These are phyloP conservation scores for Fusarium sp. DNA, from an alignment of 2,329 filamentous ascomycete genomes.

Conservation along the genomic window DNA sequence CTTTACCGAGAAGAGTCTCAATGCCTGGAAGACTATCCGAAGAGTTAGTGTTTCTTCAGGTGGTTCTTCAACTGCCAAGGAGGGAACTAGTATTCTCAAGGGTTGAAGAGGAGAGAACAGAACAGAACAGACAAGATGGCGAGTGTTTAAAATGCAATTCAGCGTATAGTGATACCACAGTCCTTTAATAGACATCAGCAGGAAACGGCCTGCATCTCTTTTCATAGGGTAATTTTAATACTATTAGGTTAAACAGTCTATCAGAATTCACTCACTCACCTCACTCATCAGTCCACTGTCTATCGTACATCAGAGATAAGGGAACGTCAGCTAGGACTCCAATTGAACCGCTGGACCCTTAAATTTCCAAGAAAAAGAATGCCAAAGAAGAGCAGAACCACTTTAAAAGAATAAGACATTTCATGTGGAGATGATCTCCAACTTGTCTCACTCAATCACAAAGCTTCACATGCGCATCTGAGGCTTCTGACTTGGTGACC, in stretches of 20 bases:
- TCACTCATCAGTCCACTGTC: neutral
- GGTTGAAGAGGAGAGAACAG: neutral
- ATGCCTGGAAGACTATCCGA: conserved; percentile 39
- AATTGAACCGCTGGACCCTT: conserved; percentile 4
- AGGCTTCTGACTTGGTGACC: conserved; percentile 17
- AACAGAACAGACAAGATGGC: neutral
- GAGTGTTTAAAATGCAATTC: conserved; percentile 10
- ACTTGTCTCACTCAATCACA: conserved; percentile 28
- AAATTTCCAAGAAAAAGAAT: conserved; percentile 11
- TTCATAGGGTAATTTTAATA: conserved; percentile 38
- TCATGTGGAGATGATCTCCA: conserved; percentile 34
- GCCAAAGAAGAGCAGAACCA: conserved; percentile 24
- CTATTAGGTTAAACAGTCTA: neutral
- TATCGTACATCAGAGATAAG: neutral
- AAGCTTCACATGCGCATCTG: neutral
- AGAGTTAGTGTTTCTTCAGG: conserved; percentile 40
- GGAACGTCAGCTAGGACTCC: neutral
- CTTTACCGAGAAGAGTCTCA: conserved; percentile 33
- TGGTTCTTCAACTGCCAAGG: conserved; percentile 17
- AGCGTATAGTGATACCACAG: conserved; percentile 28
- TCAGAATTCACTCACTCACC: neutral
- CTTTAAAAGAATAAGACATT: conserved; percentile 21
- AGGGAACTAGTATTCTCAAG: conserved; percentile 16
- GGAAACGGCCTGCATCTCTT: conserved; percentile 35
- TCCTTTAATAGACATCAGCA: conserved; percentile 32